A percentile compares a stretch with the other conserved stretches of the same genome.
These are phyloP conservation scores for Catharanthus roseus DNA, from an alignment of 257 asterid species.

Conservation along the genomic window DNA sequence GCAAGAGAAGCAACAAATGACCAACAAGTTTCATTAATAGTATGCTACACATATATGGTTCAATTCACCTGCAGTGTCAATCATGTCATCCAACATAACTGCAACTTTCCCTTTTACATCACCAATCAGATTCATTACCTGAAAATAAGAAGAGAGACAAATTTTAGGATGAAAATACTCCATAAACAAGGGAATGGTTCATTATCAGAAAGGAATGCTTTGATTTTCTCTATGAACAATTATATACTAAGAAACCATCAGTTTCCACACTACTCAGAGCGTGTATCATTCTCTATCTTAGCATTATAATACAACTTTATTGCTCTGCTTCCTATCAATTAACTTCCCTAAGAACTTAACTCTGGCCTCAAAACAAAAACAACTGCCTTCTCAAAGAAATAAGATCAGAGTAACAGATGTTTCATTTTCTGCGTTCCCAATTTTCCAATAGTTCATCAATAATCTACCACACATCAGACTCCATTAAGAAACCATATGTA, in stretches of 20 bases:
- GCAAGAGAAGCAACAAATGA: neutral
- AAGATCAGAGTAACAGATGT: neutral
- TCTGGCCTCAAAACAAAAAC: neutral
- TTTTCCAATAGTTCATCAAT: neutral
- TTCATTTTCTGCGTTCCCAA: neutral
- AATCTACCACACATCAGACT: neutral
- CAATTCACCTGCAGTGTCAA: constrained; percentile 83
- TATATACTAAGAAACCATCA: neutral
- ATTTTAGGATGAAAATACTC: neutral
- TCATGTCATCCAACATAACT: constrained; percentile 96
- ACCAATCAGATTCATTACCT: constrained; percentile 95
- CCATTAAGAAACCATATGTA: neutral
- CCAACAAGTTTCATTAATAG: neutral
- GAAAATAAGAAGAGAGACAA: constrained; percentile 7
- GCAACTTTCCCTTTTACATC: constrained; percentile 95
- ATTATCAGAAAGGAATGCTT: neutral
- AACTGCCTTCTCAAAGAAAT: neutral
- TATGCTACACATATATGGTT: neutral
- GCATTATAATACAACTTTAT: neutral
- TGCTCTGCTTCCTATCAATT: neutral
- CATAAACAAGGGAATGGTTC: neutral
- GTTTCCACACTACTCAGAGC: neutral
- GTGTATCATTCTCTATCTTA: neutral
- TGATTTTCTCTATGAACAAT: neutral
- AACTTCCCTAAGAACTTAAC: neutral